These are phyloP conservation scores for Candida mesenterica DNA, from an alignment of 1,139 yeast genomes.

Conservation along the genomic window DNA sequence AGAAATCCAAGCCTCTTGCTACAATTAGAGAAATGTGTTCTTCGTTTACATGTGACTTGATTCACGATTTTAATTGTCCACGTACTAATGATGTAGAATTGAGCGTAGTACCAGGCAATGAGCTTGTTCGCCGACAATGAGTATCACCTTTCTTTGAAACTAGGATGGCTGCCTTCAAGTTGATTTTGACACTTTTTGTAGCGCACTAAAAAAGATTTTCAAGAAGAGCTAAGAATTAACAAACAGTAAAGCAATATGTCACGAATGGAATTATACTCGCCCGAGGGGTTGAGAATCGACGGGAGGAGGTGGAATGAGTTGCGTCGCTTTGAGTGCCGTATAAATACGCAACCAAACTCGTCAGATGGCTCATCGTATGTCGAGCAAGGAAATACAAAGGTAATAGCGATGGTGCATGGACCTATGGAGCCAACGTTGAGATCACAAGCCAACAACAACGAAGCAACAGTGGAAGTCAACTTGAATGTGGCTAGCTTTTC, in stretches of 20 bases:
- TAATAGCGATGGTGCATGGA: slow-evolving; percentile 82
- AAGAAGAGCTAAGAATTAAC: background rate
- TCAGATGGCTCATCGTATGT: slow-evolving; percentile 92
- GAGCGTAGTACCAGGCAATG: no score
- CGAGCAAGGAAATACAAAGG: slow-evolving; percentile 90
- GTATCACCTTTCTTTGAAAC: no score
- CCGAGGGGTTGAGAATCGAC: slow-evolving; percentile 89
- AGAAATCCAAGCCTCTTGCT: no score
- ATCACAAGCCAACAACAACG: slow-evolving; percentile 45
- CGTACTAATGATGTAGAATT: no score
- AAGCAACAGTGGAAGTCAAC: slow-evolving; percentile 61
- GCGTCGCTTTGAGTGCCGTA: slow-evolving; percentile 73
- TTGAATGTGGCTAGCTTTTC: slow-evolving; percentile 80
- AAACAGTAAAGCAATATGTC: slow-evolving; percentile 23
- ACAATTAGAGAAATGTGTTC: no score
- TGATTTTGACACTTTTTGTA: no score
- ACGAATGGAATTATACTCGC: slow-evolving; percentile 80
- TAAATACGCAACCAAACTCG: slow-evolving; percentile 84
- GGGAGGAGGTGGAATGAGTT: slow-evolving; percentile 96
- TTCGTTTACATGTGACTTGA: no score
- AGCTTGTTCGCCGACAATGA: no score
- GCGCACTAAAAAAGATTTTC: slow-evolving; percentile 1
- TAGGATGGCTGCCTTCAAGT: no score
- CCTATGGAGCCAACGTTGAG: slow-evolving; percentile 75
- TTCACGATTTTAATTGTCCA: no score